A percentile compares a stretch with the other conserved stretches of the same genome.
Evolutionary conservation across 2,329 filamentous ascomycete species (phyloP).

Genomic region (Exophiala oligosperma): DNA sequence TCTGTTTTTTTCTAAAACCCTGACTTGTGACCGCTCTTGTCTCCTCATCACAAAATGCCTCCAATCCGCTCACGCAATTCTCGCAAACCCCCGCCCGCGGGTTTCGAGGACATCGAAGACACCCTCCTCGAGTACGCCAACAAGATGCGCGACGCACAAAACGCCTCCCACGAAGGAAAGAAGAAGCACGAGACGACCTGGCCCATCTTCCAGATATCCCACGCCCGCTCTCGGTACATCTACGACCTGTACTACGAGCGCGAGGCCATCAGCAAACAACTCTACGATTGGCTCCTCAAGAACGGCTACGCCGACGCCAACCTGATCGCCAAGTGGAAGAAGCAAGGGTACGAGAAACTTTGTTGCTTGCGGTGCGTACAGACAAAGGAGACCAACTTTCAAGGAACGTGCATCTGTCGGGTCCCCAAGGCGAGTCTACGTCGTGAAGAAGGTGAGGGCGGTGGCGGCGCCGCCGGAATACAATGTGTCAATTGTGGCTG

Average conservation of each 20-base stretch:
- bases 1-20: background rate
- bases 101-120: slow-evolving; percentile 69
- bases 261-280: slow-evolving; percentile 84
- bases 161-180: slow-evolving; percentile 74
- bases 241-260: slow-evolving; percentile 99
- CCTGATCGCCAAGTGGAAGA: slow-evolving; percentile 99
- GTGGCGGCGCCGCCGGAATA: slow-evolving; percentile 50
- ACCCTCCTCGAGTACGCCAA: slow-evolving; percentile 66
- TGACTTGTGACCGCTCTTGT: background rate
- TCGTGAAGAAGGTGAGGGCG: slow-evolving; percentile 56
- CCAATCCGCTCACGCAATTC: slow-evolving; percentile 58
- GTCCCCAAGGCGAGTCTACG: slow-evolving; percentile 88
- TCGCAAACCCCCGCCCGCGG: slow-evolving; percentile 64
- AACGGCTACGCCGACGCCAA: slow-evolving; percentile 94
- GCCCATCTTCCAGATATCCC: slow-evolving; percentile 96
- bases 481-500: slow-evolving; percentile 96
- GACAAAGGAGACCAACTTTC: slow-evolving; percentile 99
- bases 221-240: slow-evolving; percentile 78
- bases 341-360: slow-evolving; percentile 97
- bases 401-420: slow-evolving; percentile 93
- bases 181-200: slow-evolving; percentile 90
- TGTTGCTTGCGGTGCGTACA: slow-evolving; percentile 96
- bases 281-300: slow-evolving; percentile 97
- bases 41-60: slow-evolving; percentile 50
- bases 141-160: slow-evolving; percentile 79